Base-by-base conservation (phyloP, 345 rosid genomes). In the Bruguiera parviflora region DNA sequence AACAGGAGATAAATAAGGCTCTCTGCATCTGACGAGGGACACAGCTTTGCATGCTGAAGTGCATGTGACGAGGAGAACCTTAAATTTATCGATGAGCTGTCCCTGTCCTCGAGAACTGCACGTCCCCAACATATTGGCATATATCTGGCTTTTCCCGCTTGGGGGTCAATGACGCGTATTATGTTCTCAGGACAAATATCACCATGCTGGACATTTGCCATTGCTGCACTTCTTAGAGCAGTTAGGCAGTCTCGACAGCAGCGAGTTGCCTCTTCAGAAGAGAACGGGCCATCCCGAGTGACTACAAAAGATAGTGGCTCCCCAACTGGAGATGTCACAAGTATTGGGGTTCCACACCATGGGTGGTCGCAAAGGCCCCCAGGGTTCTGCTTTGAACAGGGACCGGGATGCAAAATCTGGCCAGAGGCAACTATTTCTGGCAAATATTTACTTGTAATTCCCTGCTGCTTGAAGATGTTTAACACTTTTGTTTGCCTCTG, bases 401-500 rank as follows among this genome's bases (percentile, higher is more conserved):
- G 68, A 64, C 92, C 92, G 0, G 88, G 68, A 71, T 87, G 92
- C 81, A 77, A 68, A 53, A 87, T 73, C 63, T 82, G 68, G 57
- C 86, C 88, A 24, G 88, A 84, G 37, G 85, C 82, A 68, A 85
- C 74, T 19, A 82, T 71, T 80, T 79, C 82, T 3, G 88, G 92
- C 63, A 87, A 69, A 74, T 80, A 69, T 75, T 74, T 83, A 71
- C 84, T 82, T 27, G 77, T 65, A 56, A 79, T 66, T 64, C 83
- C 85, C 52, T 72, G 78, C 72, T 80, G 82, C 73, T 81, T 85
- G 70, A 87, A 76, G 69, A 76, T 81, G 81, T 83, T 87, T 53
- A 87, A 71, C 16, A 85, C 86, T 76, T 87, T 85, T 55, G 84
- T 85, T 73, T 87, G 89, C 78, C 88, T 83, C 81, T 87, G 92